Evolutionary conservation across 108 stramenopile species (phyloP).

Genomic region (Nannochloropsis salina): DNA sequence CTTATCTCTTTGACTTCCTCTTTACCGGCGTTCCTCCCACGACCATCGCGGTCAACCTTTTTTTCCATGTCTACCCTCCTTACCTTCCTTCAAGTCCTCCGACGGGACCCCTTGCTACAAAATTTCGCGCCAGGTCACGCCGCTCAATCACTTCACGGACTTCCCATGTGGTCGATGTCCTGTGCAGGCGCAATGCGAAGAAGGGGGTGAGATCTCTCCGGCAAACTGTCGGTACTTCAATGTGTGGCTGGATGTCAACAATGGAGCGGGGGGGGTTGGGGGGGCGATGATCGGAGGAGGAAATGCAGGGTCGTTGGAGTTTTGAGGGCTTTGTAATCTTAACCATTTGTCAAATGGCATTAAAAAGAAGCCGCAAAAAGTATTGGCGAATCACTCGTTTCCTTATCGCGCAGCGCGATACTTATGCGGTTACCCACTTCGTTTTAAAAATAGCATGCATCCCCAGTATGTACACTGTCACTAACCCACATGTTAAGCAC

Average conservation of each 20-base stretch:
- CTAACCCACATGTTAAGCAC: too few species aligned
- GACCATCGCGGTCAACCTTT: neutral
- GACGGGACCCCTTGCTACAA: constrained; percentile 42
- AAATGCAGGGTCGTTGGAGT: neutral
- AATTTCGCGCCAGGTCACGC: constrained; percentile 32
- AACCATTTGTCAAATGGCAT: too few species aligned
- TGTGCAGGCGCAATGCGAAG: constrained; percentile 47
- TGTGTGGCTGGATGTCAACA: constrained; percentile 46
- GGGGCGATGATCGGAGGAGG: neutral
- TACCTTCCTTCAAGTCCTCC: neutral
- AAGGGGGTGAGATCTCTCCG: constrained; percentile 54
- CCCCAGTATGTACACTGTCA: too few species aligned
- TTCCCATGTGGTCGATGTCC: constrained; percentile 41
- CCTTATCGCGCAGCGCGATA: too few species aligned
- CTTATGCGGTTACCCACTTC: too few species aligned
- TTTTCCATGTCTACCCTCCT: neutral
- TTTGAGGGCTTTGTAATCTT: too few species aligned
- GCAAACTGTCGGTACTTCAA: constrained; percentile 49
- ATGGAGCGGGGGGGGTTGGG: neutral
- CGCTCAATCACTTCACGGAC: constrained; percentile 40
- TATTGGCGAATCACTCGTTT: too few species aligned
- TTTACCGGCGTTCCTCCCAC: neutral
- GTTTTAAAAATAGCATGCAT: too few species aligned
- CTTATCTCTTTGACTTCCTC: neutral
- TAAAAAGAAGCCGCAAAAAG: too few species aligned